Base-by-base conservation (phyloP, 1,139 yeast genomes). In the Cylindricascospora bacillispora region DNA sequence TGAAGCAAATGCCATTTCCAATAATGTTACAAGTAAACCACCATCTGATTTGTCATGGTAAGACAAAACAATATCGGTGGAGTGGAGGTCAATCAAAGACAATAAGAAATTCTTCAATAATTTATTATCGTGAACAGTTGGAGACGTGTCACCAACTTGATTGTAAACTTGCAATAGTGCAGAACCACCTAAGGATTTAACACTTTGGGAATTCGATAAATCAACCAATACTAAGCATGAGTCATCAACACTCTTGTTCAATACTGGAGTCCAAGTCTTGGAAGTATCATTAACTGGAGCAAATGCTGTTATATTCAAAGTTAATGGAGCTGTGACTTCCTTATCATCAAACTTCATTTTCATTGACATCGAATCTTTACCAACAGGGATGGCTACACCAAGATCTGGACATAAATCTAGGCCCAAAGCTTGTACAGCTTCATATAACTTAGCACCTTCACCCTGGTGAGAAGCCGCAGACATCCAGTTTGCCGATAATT, bases 331-430 rank as follows among this genome's bases (percentile, higher is more conserved):
- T 40, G 93, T 77, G 25, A 92, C 97, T 57, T 83, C 93, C 49
- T 78, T 81, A 41, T 75, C 72, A 35, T 71, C 89, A 98, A 98
- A 92, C 52, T 80, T 78, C 98, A 92, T 92, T 62, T 85, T 85
- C 98, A 92, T 86, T 17, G 97, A 86, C 95, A 89, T 85, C 29
- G 97, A 86, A 57, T 92, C 99, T 62, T 92, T 92, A 46, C 99
- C 99, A 25, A 92, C 98, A 11, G 99, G 99, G 36, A 92, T 85
- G 15, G 93, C 67, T 39, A 92, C 62, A 27, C 93, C 97, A 40
- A 92, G 68, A 36, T 72, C 89, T 20, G 98, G 97, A 60, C 98
- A 92, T 48, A 92, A 67, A 44, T 85, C 95, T 52, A 86, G 56
- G 44, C 97, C 95, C 49, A 92, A 76, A 4, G 98, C 97, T 59